Evolutionary conservation across 768 basidiomycete species (phyloP).

Genomic region (Clitopilus passeckerianus): DNA sequence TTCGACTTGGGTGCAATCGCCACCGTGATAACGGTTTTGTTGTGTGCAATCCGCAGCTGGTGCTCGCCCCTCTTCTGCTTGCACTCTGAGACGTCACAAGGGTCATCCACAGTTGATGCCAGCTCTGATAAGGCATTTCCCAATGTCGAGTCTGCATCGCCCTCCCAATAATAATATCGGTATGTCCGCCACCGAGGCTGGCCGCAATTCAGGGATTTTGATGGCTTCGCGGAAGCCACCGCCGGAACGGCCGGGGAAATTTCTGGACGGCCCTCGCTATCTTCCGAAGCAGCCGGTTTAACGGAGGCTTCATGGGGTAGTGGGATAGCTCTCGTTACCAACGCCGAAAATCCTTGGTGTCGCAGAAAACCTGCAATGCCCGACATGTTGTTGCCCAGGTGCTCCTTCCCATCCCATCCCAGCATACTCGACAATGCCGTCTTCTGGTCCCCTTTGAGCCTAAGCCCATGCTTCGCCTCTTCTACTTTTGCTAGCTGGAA

Average conservation of each 20-base stretch:
- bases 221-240: background rate
- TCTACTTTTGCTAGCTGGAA: constrained; percentile 39
- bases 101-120: constrained; percentile 21
- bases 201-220: constrained; percentile 28
- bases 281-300: too few relatives aligned
- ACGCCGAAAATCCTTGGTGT: constrained; percentile 51
- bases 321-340: constrained; percentile 39
- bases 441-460: constrained; percentile 53
- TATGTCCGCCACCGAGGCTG: constrained; percentile 47
- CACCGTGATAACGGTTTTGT: constrained; percentile 24
- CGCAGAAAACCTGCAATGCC: constrained; percentile 49
- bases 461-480: constrained; percentile 35
- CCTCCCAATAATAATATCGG: constrained; percentile 33
- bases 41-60: constrained; percentile 38
- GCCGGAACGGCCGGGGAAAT: background rate
- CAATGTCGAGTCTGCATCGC: constrained; percentile 28
- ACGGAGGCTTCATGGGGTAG: background rate
- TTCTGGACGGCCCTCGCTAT: too few relatives aligned
- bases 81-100: constrained; percentile 33
- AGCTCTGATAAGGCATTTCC: constrained; percentile 37
- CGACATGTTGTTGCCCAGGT: constrained; percentile 38
- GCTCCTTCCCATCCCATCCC: constrained; percentile 53
- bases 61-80: constrained; percentile 32
- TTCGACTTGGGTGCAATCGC: constrained; percentile 9
- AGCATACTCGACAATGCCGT: constrained; percentile 46